Evolutionary conservation across 495 filamentous ascomycete species (phyloP).

Genomic region (Penicillium flavigenum): DNA sequence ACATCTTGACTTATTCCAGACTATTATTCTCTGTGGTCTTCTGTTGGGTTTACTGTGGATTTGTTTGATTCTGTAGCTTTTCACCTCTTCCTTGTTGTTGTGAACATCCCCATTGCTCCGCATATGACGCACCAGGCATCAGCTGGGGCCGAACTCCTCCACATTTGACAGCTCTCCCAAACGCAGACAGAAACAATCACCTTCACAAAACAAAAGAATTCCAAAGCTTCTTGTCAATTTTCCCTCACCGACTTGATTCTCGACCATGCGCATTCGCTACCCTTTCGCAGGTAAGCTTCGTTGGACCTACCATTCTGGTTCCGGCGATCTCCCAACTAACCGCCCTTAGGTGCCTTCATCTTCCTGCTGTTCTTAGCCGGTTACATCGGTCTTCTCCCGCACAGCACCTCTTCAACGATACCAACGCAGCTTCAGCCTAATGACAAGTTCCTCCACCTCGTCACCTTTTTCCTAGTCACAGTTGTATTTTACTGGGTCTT

Average conservation of each 20-base stretch:
- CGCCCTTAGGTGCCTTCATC: slow-evolving; percentile 62
- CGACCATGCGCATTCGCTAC: slow-evolving; percentile 64
- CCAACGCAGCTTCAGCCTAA: slow-evolving; percentile 67
- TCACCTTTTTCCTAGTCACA: slow-evolving; percentile 88
- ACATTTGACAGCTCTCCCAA: slow-evolving; percentile 16
- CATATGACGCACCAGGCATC: slow-evolving; percentile 36
- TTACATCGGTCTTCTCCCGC: slow-evolving; percentile 71
- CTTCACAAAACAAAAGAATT: not conserved
- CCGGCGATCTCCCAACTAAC: slow-evolving; percentile 17
- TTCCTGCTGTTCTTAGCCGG: slow-evolving; percentile 71
- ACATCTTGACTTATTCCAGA: not conserved
- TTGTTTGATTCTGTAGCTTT: not conserved
- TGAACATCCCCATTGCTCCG: slow-evolving; percentile 10
- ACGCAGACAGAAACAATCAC: not conserved
- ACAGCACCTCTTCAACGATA: slow-evolving; percentile 58
- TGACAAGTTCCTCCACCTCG: slow-evolving; percentile 87
- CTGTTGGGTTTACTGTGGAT: not conserved
- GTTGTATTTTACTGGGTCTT: slow-evolving; percentile 94
- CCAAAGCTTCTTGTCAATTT: not conserved
- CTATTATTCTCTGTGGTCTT: not conserved
- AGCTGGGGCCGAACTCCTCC: slow-evolving; percentile 23
- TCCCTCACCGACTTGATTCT: not conserved
- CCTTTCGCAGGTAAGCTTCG: slow-evolving; percentile 65
- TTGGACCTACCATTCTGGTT: slow-evolving; percentile 3
- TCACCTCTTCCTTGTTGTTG: slow-evolving; percentile 1